Evolutionary conservation across 345 rosid genomes (phyloP).

Genomic region (Noccaea caerulescens): DNA sequence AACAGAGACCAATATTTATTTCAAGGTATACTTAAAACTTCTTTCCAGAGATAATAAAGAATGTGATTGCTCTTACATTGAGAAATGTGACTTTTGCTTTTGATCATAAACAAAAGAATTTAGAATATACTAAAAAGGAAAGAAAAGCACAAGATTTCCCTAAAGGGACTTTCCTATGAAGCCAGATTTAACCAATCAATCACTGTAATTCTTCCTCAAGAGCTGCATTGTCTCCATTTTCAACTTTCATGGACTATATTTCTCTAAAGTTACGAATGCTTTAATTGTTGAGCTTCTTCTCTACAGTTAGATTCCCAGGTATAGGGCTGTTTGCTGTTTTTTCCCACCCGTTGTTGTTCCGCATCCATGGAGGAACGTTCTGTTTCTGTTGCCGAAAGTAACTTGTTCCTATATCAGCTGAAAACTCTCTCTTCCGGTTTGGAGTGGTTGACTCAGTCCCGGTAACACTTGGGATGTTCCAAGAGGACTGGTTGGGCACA

Average conservation of each 20-base stretch:
- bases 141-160: conserved; percentile 45
- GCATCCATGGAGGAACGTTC: conserved; percentile 66
- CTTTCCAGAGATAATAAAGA: conserved; percentile 34
- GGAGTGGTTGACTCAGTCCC: conserved; percentile 39
- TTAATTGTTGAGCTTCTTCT: conserved; percentile 31
- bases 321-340: conserved; percentile 35
- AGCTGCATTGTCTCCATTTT: conserved; percentile 48
- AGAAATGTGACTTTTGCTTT: conserved; percentile 24
- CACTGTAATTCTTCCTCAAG: conserved; percentile 50
- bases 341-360: conserved; percentile 55
- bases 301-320: conserved; percentile 42
- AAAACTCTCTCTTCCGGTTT: conserved; percentile 58
- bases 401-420: conserved; percentile 67
- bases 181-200: conserved; percentile 44
- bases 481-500: conserved; percentile 41
- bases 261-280: conserved; percentile 36
- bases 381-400: conserved; percentile 85
- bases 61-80: conserved; percentile 34
- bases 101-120: conserved; percentile 54
- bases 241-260: conserved; percentile 33
- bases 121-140: conserved; percentile 50
- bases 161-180: conserved; percentile 39
- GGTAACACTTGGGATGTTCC: conserved; percentile 43
- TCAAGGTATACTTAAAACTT: conserved; percentile 11
- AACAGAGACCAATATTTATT: neutral